Conservation (phyloP, 768 basidiomycete species). For the Lyophyllum semitale region DNA sequence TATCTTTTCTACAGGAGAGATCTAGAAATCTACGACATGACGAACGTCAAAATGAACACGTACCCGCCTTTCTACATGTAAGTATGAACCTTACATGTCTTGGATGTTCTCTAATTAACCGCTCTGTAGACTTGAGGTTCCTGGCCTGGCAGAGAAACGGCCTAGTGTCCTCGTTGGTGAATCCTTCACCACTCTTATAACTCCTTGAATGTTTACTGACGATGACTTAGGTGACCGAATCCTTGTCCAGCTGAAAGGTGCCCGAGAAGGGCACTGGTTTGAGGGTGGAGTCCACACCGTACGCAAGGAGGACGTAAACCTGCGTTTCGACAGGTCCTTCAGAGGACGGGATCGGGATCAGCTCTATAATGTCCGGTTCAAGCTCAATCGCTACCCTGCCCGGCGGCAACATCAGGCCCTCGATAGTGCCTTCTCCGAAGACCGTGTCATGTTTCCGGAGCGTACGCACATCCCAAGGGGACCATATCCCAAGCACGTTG, state of each 20-base stretch:
- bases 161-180: conserved; percentile 58
- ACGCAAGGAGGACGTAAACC: conserved; percentile 47
- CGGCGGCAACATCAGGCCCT: conserved; percentile 64
- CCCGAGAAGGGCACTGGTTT: conserved; percentile 48
- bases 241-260: conserved; percentile 45
- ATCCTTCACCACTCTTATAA: conserved; percentile 12
- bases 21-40: conserved; percentile 39
- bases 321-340: conserved; percentile 52
- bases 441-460: conserved; percentile 53
- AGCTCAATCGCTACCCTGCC: conserved; percentile 55
- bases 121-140: conserved; percentile 37
- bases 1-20: conserved; percentile 31
- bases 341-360: conserved; percentile 31
- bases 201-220: not conserved
- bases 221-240: conserved; percentile 51
- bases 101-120: not conserved
- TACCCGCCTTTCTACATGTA: conserved; percentile 39
- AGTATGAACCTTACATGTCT: conserved; percentile 15
- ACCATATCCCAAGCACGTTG: conserved; percentile 10
- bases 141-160: conserved; percentile 59
- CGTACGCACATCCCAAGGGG: conserved; percentile 24
- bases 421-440: conserved; percentile 41
- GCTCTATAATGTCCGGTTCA: conserved; percentile 54
- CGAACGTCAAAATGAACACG: conserved; percentile 30
- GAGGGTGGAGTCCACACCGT: conserved; percentile 61